A percentile compares a stretch with the other conserved stretches of the same genome.
Evolutionary conservation across 768 basidiomycete genomes (phyloP).

Genomic region (Serendipita vermifera): DNA sequence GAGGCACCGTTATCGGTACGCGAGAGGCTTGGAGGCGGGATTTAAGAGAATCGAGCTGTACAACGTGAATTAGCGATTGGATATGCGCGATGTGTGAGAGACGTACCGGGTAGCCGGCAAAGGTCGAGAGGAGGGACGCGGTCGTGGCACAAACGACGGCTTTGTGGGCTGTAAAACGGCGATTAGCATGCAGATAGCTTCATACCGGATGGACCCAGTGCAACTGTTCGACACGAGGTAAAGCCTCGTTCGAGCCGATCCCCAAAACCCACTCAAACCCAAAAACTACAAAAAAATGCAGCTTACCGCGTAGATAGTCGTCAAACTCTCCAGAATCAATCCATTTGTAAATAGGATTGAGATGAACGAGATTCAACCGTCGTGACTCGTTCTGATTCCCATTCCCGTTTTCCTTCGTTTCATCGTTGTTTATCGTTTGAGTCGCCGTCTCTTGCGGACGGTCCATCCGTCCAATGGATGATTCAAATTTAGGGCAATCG

Average conservation of each 20-base stretch:
- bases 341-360: neutral
- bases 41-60: constrained; percentile 84
- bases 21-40: constrained; percentile 80
- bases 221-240: neutral
- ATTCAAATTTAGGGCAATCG: no score
- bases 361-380: neutral
- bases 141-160: constrained; percentile 82
- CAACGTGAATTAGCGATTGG: neutral
- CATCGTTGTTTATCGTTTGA: no score
- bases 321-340: constrained; percentile 3
- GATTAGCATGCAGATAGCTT: no score
- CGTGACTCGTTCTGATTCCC: no score
- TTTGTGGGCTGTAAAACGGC: constrained; percentile 83
- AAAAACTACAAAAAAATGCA: no score
- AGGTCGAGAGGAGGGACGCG: constrained; percentile 83
- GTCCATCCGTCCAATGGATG: constrained; percentile 9
- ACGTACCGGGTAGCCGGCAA: constrained; percentile 88
- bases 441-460: no score
- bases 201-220: neutral
- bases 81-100: neutral
- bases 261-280: no score
- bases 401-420: constrained; percentile 1
- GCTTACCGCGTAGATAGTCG: neutral
- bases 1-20: constrained; percentile 57
- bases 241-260: no score